Evolutionary conservation across 495 filamentous ascomycete species (phyloP), one percentile per base, ranked within the genome.

Genomic region (Hyaloscypha bicolor): DNA sequence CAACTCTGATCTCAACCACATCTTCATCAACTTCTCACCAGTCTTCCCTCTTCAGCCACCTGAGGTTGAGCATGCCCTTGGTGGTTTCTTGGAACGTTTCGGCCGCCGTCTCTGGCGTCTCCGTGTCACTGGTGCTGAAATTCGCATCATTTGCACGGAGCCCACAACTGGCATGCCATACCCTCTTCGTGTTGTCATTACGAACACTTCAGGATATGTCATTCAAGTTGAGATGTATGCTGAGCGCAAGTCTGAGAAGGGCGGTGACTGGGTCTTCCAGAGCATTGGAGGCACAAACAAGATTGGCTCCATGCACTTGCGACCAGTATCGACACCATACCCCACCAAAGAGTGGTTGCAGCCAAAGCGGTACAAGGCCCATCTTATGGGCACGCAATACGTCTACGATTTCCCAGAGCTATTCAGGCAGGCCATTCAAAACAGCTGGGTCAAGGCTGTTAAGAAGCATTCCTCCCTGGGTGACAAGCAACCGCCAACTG

Each of bases 321-420:
- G 93, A 68, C 87, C 93, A 6, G 94, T 97, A 52, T 90, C 87
- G 37, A 92, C 95, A 9, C 95, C 95, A 29, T 98, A 99, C 80
- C 90, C 94, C 32, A 97, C 94, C 72, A 99, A 98, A 85, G 96
- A 97, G 76, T 97, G 94, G 90, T 83, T 98, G 69, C 95, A 99
- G 81, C 95, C 95, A 68, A 99, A 98, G 87, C 87, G 95, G 65
- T 98, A 98, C 88, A 98, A 96, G 88, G 95, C 95, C 60, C 95
- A 99, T 78, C 76, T 99, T 63, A 97, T 98, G 94, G 95, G 95
- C 71, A 99, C 95, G 21, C 95, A 99, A 77, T 99, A 97, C 71
- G 96, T 97, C 66, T 99, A 99, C 77, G 95, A 99, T 82, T 99
- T 99, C 91, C 95, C 95, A 9, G 96, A 99, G 83, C 89, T 99